A percentile compares a stretch with the other conserved stretches of the same genome.
phyloP scores from a whole-genome alignment of 2,329 filamentous ascomycete species.

The Arthrobotrys musiformis region DNA sequence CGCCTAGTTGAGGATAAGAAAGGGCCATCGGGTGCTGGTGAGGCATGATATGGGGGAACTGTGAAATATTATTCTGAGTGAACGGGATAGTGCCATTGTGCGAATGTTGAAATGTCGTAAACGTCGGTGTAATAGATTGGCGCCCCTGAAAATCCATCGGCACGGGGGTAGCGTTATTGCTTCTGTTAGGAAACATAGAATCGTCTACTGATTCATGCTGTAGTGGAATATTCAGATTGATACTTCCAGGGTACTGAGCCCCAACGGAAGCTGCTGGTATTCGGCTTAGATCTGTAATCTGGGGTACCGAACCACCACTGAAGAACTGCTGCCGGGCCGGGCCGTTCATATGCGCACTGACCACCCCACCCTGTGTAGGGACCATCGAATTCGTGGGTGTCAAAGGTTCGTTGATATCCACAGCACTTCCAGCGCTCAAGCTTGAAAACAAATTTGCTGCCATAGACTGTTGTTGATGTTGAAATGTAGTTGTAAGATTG shows the following conservation, averaged over 20 bases:
- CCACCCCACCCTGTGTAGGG: constrained; percentile 1
- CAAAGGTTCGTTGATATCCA: constrained; percentile 25
- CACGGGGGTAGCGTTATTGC: constrained; percentile 51
- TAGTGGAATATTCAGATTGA: constrained; percentile 28
- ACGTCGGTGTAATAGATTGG: constrained; percentile 46
- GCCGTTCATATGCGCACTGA: neutral
- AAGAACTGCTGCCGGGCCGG: constrained; percentile 25
- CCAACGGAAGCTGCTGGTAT: constrained; percentile 50
- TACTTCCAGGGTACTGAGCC: constrained; percentile 35
- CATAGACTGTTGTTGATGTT: constrained; percentile 29
- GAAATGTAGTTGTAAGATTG: constrained; percentile 15
- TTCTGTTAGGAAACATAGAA: constrained; percentile 43
- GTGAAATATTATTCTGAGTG: constrained; percentile 9
- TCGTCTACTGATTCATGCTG: constrained; percentile 48
- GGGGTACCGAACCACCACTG: constrained; percentile 27
- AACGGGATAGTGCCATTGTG: constrained; percentile 16
- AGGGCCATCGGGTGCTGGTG: constrained; percentile 29
- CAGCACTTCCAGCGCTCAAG: neutral
- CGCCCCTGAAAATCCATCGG: constrained; percentile 44
- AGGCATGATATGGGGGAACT: constrained; percentile 23
- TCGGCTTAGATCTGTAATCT: constrained; percentile 50
- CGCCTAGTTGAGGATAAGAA: constrained; percentile 47
- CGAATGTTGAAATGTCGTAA: constrained; percentile 32
- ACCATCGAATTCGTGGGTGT: constrained; percentile 34
- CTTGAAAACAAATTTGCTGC: constrained; percentile 13